A percentile compares a stretch with the other conserved stretches of the same genome.
Evolutionary conservation across 129 eudicot species (phyloP).

Genomic region (Arctium lappa): DNA sequence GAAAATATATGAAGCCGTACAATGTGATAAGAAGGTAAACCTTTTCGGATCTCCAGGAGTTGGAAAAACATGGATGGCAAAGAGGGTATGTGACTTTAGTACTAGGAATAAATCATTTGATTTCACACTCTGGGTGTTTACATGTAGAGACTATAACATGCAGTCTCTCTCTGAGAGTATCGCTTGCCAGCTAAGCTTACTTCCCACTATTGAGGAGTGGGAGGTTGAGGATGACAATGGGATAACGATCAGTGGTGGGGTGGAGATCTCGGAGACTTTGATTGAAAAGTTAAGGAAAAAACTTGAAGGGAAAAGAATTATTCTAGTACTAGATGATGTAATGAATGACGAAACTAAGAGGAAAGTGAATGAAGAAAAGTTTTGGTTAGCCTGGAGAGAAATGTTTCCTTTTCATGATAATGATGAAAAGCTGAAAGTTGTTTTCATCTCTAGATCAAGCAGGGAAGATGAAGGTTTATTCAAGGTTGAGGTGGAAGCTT

Average conservation of each 20-base stretch:
- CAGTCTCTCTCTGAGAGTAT: too few species aligned
- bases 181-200: too few species aligned
- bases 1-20: not conserved
- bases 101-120: not conserved
- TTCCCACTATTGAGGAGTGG: constrained; percentile 13
- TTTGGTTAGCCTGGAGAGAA: not conserved
- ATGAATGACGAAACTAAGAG: not conserved
- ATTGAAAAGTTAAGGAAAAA: not conserved
- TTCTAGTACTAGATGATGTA: constrained; percentile 30
- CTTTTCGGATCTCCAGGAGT: constrained; percentile 7
- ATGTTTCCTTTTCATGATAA: not conserved
- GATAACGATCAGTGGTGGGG: not conserved
- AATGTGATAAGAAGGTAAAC: not conserved
- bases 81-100: not conserved
- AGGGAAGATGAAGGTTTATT: not conserved
- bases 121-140: constrained; percentile 26
- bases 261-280: not conserved
- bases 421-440: not conserved
- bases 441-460: not conserved
- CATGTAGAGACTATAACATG: too few species aligned
- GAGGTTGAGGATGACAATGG: constrained; percentile 19
- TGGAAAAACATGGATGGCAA: constrained; percentile 42
- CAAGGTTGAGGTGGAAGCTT: constrained; percentile 1
- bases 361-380: not conserved
- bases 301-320: constrained; percentile 2